Evolutionary conservation across 2,329 filamentous ascomycete species (phyloP).

Genomic region (Cladosporium cucumerinum): DNA sequence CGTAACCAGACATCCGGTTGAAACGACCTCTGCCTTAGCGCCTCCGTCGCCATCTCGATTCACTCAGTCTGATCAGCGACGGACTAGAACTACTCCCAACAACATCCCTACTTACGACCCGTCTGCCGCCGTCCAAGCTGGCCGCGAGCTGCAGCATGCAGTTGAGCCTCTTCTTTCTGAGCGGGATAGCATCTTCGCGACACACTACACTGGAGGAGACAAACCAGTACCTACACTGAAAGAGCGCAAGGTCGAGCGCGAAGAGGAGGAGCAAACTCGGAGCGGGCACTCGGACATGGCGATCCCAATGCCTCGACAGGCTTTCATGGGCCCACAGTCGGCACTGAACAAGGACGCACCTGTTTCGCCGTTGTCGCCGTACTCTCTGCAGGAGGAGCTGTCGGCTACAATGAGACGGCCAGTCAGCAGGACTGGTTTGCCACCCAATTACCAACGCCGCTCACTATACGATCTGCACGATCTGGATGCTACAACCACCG

Average conservation of each 20-base stretch:
- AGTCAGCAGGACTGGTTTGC: slow-evolving; percentile 22
- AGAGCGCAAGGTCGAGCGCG: slow-evolving; percentile 5
- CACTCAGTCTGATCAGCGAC: slow-evolving; percentile 7
- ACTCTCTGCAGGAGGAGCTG: background rate
- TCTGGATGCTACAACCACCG: slow-evolving; percentile 14
- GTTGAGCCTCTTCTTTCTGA: slow-evolving; percentile 56
- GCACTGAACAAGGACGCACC: slow-evolving; percentile 10
- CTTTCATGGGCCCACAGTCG: slow-evolving; percentile 4
- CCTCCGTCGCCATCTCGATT: slow-evolving; percentile 13
- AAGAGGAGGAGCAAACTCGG: background rate
- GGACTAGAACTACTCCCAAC: slow-evolving; percentile 12
- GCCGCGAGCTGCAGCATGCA: slow-evolving; percentile 27
- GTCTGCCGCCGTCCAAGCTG: slow-evolving; percentile 14
- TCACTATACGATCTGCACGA: slow-evolving; percentile 34
- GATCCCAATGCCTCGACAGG: slow-evolving; percentile 9
- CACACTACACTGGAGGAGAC: slow-evolving; percentile 55
- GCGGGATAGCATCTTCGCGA: slow-evolving; percentile 62
- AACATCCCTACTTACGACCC: slow-evolving; percentile 13
- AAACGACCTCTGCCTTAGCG: slow-evolving; percentile 10
- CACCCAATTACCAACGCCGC: slow-evolving; percentile 29
- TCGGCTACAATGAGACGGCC: slow-evolving; percentile 2
- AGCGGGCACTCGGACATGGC: slow-evolving; percentile 10
- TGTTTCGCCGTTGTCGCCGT: slow-evolving; percentile 10
- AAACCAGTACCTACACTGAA: slow-evolving; percentile 41
- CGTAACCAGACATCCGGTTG: slow-evolving; percentile 1